Evolutionary conservation across 805 yeast genomes (phyloP).

Genomic region (Suhomyces sp.): DNA sequence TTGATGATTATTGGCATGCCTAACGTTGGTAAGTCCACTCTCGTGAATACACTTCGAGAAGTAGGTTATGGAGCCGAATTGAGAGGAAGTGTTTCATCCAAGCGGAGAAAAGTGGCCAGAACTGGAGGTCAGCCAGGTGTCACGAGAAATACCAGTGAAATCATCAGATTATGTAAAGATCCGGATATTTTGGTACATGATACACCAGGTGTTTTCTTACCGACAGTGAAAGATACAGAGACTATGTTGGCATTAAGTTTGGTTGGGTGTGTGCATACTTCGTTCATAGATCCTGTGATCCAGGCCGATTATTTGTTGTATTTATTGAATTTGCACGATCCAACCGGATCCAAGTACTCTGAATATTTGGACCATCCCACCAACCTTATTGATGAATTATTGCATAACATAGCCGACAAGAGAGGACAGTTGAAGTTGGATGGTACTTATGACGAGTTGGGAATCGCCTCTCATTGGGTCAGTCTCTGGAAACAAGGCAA

Average conservation of each 20-base stretch:
- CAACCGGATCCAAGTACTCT: slow-evolving; percentile 42
- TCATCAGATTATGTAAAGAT: slow-evolving; percentile 58
- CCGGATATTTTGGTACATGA: slow-evolving; percentile 77
- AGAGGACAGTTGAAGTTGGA: slow-evolving; percentile 34
- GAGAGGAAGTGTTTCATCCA: slow-evolving; percentile 31
- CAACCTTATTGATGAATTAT: slow-evolving; percentile 61
- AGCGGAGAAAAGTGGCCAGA: slow-evolving; percentile 62
- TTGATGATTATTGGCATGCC: slow-evolving; percentile 91
- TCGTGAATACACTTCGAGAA: slow-evolving; percentile 70
- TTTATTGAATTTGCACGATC: slow-evolving; percentile 64
- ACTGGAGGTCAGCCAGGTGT: slow-evolving; percentile 93
- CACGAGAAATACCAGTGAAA: slow-evolving; percentile 74
- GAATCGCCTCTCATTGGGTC: slow-evolving; percentile 64
- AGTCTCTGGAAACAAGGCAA: slow-evolving; percentile 61
- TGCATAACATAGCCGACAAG: slow-evolving; percentile 47
- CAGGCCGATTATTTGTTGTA: slow-evolving; percentile 84
- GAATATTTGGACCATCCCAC: slow-evolving; percentile 62
- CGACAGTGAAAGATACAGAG: slow-evolving; percentile 61
- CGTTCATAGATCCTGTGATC: slow-evolving; percentile 75
- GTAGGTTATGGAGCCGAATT: slow-evolving; percentile 30
- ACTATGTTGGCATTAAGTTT: slow-evolving; percentile 75
- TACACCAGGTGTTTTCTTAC: slow-evolving; percentile 91
- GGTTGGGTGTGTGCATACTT: slow-evolving; percentile 70
- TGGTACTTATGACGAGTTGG: slow-evolving; percentile 49
- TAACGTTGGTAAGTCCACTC: slow-evolving; percentile 92